A percentile compares a stretch with the other conserved stretches of the same genome.
Conservation (phyloP, 2,329 filamentous ascomycete species). For the Coniella vitis region DNA sequence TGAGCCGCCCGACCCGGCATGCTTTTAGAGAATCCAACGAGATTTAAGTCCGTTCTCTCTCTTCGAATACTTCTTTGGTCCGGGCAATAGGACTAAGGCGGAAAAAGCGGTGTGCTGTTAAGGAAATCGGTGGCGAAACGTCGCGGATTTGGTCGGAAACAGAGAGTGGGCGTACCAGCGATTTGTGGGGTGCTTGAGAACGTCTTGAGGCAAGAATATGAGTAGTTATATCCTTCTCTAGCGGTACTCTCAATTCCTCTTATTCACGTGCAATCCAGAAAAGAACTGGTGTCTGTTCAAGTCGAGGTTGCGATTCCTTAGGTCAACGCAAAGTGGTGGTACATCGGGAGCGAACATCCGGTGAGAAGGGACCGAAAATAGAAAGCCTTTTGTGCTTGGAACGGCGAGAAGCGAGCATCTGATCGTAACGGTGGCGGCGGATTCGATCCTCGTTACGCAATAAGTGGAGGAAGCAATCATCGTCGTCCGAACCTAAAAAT, state of each 20-base stretch:
- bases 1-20: neutral
- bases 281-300: neutral
- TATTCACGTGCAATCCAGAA: constrained; percentile 1
- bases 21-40: neutral
- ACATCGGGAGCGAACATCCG: constrained; percentile 20
- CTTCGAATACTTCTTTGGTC: neutral
- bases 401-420: constrained; percentile 13
- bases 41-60: constrained; percentile 1
- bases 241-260: neutral
- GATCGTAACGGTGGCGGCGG: constrained; percentile 6
- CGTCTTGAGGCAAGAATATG: constrained; percentile 10
- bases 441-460: constrained; percentile 10
- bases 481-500: constrained; percentile 91
- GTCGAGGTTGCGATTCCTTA: neutral
- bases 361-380: constrained; percentile 13
- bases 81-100: no score
- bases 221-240: constrained; percentile 11
- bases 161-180: neutral
- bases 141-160: constrained; percentile 1
- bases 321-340: constrained; percentile 19
- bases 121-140: neutral
- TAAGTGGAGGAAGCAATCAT: constrained; percentile 46
- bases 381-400: constrained; percentile 11
- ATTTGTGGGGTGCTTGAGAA: constrained; percentile 5
- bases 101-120: no score